Evolutionary conservation across 768 basidiomycete species (phyloP).

Genomic region (Boletus patriciae): DNA sequence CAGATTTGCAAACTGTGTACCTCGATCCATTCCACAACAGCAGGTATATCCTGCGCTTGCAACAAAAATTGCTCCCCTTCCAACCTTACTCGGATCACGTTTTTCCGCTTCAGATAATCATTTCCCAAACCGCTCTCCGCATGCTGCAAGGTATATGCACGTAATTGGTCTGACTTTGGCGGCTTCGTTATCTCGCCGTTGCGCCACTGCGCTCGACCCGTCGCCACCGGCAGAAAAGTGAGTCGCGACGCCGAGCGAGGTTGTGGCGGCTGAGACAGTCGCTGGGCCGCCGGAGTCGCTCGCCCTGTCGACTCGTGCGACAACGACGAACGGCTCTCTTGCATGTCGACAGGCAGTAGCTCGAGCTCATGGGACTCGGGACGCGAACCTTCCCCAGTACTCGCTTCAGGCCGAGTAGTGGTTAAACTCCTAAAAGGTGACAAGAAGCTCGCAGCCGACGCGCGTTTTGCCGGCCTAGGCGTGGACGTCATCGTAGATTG

Average conservation of each 20-base stretch:
- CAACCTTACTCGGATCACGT: constrained; percentile 88
- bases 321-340: constrained; percentile 21
- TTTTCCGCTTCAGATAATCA: constrained; percentile 90
- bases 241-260: constrained; percentile 23
- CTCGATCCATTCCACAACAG: constrained; percentile 96
- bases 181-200: constrained; percentile 40
- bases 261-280: constrained; percentile 10
- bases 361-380: constrained; percentile 20
- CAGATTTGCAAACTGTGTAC: constrained; percentile 40
- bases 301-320: constrained; percentile 19
- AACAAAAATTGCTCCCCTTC: constrained; percentile 97
- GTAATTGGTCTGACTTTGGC: constrained; percentile 54
- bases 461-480: constrained; percentile 22
- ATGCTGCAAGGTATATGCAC: constrained; percentile 77
- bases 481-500: constrained; percentile 16
- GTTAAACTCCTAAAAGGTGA: constrained; percentile 25
- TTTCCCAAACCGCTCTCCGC: constrained; percentile 94
- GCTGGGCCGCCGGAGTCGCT: constrained; percentile 14
- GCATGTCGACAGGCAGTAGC: constrained; percentile 24
- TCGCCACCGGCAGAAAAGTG: constrained; percentile 22
- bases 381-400: constrained; percentile 8
- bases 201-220: constrained; percentile 19
- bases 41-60: constrained; percentile 79
- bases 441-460: constrained; percentile 31
- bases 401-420: constrained; percentile 9